Percentiles rank a stretch among this genome's conserved stretches.
These are phyloP conservation scores for Copromyces sp. DNA, from an alignment of 495 filamentous ascomycete genomes.

Conservation along the genomic window DNA sequence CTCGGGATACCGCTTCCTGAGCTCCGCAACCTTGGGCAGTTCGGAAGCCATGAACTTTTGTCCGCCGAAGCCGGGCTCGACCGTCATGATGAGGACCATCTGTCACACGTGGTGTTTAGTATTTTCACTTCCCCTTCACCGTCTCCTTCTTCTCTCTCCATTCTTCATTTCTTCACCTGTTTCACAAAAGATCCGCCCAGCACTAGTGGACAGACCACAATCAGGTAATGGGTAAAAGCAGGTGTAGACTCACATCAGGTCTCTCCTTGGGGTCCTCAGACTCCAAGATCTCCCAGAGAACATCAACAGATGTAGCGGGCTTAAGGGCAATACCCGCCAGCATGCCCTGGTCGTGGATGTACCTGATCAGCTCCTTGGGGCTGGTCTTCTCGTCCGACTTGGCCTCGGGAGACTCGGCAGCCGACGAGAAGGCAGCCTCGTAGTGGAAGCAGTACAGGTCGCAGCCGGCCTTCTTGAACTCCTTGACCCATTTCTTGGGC, in stretches of 20 bases:
- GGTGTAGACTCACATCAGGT: conserved; percentile 63
- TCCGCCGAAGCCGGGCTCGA: conserved; percentile 93
- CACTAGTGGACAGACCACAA: background rate
- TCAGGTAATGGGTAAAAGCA: background rate
- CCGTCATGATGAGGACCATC: conserved; percentile 99
- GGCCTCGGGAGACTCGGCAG: conserved; percentile 66
- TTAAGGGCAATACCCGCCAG: conserved; percentile 93
- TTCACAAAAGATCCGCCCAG: background rate
- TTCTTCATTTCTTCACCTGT: background rate
- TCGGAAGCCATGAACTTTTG: conserved; percentile 97
- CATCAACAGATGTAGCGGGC: conserved; percentile 79
- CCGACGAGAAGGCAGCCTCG: conserved; percentile 86
- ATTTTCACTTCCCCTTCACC: background rate
- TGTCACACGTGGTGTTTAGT: conserved; percentile 21
- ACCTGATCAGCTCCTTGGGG: conserved; percentile 75
- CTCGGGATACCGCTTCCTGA: conserved; percentile 76
- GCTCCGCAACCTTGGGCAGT: conserved; percentile 80
- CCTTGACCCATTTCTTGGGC: conserved; percentile 96
- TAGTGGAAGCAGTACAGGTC: conserved; percentile 99
- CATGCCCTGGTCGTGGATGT: conserved; percentile 82
- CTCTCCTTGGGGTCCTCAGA: conserved; percentile 57
- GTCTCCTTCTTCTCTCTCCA: background rate
- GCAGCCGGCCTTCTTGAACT: conserved; percentile 88
- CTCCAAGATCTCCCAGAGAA: conserved; percentile 83
- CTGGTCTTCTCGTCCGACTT: conserved; percentile 56